Base-by-base conservation (phyloP, 129 eudicot genomes). In the Helianthus annuus region DNA sequence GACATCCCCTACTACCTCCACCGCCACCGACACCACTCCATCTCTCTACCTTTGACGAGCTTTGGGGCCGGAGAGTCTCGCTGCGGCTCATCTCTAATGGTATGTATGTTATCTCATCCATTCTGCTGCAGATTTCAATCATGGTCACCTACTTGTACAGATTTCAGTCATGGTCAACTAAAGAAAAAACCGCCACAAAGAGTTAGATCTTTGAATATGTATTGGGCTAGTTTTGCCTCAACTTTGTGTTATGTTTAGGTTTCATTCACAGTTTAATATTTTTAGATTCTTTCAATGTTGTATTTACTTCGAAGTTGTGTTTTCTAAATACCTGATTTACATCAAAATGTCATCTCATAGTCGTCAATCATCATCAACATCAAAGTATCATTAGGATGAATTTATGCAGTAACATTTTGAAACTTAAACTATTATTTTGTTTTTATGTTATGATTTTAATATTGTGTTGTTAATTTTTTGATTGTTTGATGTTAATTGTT, bases 131-230 rank as follows among this genome's bases (percentile, higher is more conserved):
- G 13, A 48, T 45, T 32, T 19, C 54, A 16, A 3, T 48, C 22
- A 24, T 29, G 3, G 46, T 67, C 53, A 22, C 13, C 24, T 15
- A 10, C 53, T 32, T 32, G 36, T n/a, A n/a, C n/a, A n/a, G n/a
- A n/a, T n/a, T n/a, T n/a, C n/a, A n/a, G n/a, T n/a, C n/a, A n/a
- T n/a, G n/a, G n/a, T n/a, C n/a, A n/a, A n/a, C 92, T 69, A 91
- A 91, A 80, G 95, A 88, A 68, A 78, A 82, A 83, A 80, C 79
- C 5, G 88, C 95, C 12, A 24, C 83, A 1, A 91, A 85, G 82
- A 81, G 83, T 70, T 85, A 81, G 85, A 71, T 48, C 13, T 14
- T 73, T 68, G 61, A 68, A 13, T 46, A 68, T 74, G 71, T 44
- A 75, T 69, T n/a, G 29, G 12, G 58, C 48, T 5, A 11, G 64